Percentiles rank a stretch among this genome's conserved stretches.
Evolutionary conservation across 495 filamentous ascomycete genomes (phyloP).

Genomic region (Schizothecium vesticola): DNA sequence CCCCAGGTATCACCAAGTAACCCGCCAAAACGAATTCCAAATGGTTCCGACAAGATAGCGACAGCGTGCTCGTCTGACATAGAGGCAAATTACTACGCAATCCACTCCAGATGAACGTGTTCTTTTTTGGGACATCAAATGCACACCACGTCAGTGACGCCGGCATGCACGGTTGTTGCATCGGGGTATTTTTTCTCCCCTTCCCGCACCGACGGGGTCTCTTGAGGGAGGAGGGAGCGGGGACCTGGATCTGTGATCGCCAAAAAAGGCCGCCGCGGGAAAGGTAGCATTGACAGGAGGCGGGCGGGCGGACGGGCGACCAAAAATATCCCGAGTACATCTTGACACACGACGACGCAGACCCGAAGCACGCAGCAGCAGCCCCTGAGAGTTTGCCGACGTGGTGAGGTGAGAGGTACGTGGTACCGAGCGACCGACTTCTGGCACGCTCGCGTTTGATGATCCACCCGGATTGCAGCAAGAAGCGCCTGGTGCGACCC

Average conservation of each 20-base stretch:
- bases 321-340: background rate
- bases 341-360: background rate
- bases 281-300: background rate
- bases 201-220: background rate
- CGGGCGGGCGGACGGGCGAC: background rate
- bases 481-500: slow-evolving; percentile 5
- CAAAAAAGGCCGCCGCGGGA: background rate
- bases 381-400: background rate
- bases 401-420: background rate
- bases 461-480: slow-evolving; percentile 7
- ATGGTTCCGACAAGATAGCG: background rate
- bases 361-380: background rate
- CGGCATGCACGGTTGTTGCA: background rate
- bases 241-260: background rate
- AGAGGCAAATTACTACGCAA: background rate
- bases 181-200: background rate
- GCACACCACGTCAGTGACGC: background rate
- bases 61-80: background rate
- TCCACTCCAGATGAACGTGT: background rate
- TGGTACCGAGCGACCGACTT: background rate
- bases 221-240: too few species aligned
- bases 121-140: background rate
- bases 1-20: background rate
- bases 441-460: slow-evolving; percentile 7
- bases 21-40: background rate